phyloP scores from a whole-genome alignment of 441 rosid genomes.

The Syzygium syzygioides region DNA sequence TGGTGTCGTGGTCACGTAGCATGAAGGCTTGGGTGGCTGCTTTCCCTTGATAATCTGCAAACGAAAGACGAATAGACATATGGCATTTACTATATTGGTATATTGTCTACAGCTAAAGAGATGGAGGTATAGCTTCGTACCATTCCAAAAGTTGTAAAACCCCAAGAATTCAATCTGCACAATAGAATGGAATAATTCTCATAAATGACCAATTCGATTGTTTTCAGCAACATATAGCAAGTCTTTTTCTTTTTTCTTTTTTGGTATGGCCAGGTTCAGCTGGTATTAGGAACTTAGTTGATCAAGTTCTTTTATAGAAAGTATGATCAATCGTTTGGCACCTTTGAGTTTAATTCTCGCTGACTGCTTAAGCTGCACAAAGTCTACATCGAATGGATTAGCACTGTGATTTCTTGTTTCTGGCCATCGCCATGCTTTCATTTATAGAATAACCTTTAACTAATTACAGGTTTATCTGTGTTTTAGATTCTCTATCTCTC shows the following conservation, averaged over 20 bases:
- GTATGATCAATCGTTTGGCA: background rate
- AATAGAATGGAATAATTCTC: background rate
- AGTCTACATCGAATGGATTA: background rate
- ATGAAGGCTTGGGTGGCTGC: conserved; percentile 58
- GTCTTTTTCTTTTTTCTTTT: too few relatives aligned
- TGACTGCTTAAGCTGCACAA: background rate
- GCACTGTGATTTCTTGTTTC: background rate
- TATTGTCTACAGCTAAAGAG: background rate
- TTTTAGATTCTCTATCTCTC: background rate
- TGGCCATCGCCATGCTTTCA: background rate
- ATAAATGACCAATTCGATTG: background rate
- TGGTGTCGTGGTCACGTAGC: conserved; percentile 36
- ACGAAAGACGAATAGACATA: background rate
- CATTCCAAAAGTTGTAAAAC: conserved; percentile 55
- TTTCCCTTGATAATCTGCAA: conserved; percentile 52
- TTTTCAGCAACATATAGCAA: background rate
- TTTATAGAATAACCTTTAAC: background rate
- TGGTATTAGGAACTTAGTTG: background rate
- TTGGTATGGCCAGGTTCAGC: background rate
- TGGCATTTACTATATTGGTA: background rate
- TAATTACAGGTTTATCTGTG: background rate
- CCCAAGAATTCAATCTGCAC: conserved; percentile 65
- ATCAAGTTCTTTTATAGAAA: background rate
- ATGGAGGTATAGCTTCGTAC: conserved; percentile 16
- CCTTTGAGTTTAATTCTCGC: background rate